Percentiles rank a stretch among this genome's conserved stretches.
Conservation (phyloP, 2,329 filamentous ascomycete species). For the Calonectria pseudoturangicola region DNA sequence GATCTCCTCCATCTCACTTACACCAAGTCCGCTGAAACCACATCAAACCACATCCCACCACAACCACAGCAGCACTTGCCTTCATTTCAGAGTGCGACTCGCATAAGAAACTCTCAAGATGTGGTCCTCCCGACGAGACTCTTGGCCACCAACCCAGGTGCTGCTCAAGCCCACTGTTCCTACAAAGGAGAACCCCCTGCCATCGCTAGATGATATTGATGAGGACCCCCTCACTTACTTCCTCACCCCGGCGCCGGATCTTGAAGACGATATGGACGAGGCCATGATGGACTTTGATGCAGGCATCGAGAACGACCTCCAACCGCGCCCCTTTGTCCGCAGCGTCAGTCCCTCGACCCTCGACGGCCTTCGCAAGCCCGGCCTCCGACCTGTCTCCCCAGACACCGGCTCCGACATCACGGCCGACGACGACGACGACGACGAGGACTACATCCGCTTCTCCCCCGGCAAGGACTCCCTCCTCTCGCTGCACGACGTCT, state of each 20-base stretch:
- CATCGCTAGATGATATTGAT: slow-evolving; percentile 69
- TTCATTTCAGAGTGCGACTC: slow-evolving; percentile 1
- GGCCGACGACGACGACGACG: slow-evolving; percentile 68
- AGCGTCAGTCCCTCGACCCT: slow-evolving; percentile 75
- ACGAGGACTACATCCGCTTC: slow-evolving; percentile 71
- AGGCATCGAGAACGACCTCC: slow-evolving; percentile 72
- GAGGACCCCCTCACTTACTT: slow-evolving; percentile 75
- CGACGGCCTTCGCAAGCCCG: slow-evolving; percentile 68
- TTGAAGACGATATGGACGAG: slow-evolving; percentile 64
- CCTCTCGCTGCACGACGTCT: slow-evolving; percentile 66
- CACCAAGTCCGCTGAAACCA: slow-evolving; percentile 27
- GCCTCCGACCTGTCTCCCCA: slow-evolving; percentile 52
- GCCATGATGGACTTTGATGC: slow-evolving; percentile 73
- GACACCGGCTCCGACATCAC: slow-evolving; percentile 61
- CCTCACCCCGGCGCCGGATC: slow-evolving; percentile 68
- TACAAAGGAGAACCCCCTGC: slow-evolving; percentile 62
- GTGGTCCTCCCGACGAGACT: slow-evolving; percentile 64
- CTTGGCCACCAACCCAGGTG: slow-evolving; percentile 72
- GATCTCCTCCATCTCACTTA: slow-evolving; percentile 42
- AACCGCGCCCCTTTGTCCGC: slow-evolving; percentile 67
- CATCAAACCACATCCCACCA: slow-evolving; percentile 23
- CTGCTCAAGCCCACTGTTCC: slow-evolving; percentile 66
- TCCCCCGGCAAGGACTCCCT: slow-evolving; percentile 62
- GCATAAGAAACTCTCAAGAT: slow-evolving; percentile 37
- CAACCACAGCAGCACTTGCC: slow-evolving; percentile 11